A percentile compares a stretch with the other conserved stretches of the same genome.
Conservation (phyloP, 345 rosid species). For the Chamaenerion angustifolium region DNA sequence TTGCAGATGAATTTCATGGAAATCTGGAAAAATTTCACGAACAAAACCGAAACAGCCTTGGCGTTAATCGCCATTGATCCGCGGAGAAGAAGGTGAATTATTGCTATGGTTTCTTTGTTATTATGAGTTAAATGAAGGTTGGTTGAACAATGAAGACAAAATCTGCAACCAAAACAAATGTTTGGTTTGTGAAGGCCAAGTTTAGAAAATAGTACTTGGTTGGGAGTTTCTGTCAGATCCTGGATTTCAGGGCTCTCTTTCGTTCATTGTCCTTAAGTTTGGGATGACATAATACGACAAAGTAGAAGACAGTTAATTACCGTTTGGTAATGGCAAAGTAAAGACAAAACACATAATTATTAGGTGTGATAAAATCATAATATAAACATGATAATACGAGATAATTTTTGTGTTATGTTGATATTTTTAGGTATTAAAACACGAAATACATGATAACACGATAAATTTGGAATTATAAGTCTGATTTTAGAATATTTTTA, state of each 20-base stretch:
- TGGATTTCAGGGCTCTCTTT: constrained; percentile 17
- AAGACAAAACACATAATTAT: no score
- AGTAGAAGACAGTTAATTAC: constrained; percentile 16
- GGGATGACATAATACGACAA: constrained; percentile 11
- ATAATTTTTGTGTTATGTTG: no score
- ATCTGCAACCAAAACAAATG: not conserved
- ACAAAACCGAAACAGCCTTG: constrained; percentile 25
- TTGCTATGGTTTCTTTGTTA: not conserved
- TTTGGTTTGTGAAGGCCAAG: constrained; percentile 9
- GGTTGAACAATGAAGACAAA: not conserved
- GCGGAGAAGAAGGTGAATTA: not conserved
- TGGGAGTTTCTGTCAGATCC: constrained; percentile 19
- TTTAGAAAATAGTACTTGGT: constrained; percentile 18
- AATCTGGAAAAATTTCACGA: constrained; percentile 24
- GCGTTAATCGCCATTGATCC: constrained; percentile 17
- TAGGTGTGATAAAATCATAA: no score
- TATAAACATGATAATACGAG: no score
- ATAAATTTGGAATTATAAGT: no score
- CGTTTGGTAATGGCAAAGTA: no score
- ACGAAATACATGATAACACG: no score
- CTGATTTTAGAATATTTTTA: no score
- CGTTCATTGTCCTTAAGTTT: constrained; percentile 4
- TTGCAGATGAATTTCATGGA: constrained; percentile 17
- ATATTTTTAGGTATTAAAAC: no score
- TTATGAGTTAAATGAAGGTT: not conserved